Evolutionary conservation across 2,329 filamentous ascomycete species (phyloP).

Genomic region (Aspergillus novoparasiticus): DNA sequence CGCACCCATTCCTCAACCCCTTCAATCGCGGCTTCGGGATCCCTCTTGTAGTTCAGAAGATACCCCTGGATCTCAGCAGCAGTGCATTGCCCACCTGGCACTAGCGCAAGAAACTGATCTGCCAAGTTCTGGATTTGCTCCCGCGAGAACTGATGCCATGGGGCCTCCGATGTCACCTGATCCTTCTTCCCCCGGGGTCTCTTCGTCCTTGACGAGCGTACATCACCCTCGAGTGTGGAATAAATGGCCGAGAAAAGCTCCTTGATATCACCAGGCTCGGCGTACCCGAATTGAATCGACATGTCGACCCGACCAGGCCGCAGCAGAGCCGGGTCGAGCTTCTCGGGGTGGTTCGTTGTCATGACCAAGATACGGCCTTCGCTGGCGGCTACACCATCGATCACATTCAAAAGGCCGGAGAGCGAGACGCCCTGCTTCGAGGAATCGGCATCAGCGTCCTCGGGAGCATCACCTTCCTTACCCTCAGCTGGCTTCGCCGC

Average conservation of each 20-base stretch:
- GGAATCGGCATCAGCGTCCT: constrained; percentile 7
- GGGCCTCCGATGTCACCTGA: neutral
- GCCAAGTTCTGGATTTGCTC: constrained; percentile 29
- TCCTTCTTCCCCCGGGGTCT: neutral
- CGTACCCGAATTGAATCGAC: constrained; percentile 59
- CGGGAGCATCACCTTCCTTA: constrained; percentile 19
- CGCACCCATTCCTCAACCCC: constrained; percentile 35
- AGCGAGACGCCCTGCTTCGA: constrained; percentile 58
- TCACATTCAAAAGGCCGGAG: constrained; percentile 68
- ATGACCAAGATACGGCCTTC: constrained; percentile 74
- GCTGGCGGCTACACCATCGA: constrained; percentile 69
- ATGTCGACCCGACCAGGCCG: constrained; percentile 69
- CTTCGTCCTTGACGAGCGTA: constrained; percentile 13
- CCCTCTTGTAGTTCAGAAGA: constrained; percentile 39
- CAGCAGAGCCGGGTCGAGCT: constrained; percentile 65
- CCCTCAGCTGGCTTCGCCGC: constrained; percentile 23
- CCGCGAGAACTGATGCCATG: constrained; percentile 15
- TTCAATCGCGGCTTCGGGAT: constrained; percentile 34
- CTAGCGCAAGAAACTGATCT: constrained; percentile 31
- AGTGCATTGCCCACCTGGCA: constrained; percentile 40
- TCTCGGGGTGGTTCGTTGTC: constrained; percentile 70
- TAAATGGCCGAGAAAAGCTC: constrained; percentile 47
- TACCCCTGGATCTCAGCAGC: constrained; percentile 47
- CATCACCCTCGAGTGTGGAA: constrained; percentile 33
- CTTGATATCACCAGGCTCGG: constrained; percentile 37